phyloP scores from a whole-genome alignment of 148 eudicot genomes.

The Oxyria digyna region DNA sequence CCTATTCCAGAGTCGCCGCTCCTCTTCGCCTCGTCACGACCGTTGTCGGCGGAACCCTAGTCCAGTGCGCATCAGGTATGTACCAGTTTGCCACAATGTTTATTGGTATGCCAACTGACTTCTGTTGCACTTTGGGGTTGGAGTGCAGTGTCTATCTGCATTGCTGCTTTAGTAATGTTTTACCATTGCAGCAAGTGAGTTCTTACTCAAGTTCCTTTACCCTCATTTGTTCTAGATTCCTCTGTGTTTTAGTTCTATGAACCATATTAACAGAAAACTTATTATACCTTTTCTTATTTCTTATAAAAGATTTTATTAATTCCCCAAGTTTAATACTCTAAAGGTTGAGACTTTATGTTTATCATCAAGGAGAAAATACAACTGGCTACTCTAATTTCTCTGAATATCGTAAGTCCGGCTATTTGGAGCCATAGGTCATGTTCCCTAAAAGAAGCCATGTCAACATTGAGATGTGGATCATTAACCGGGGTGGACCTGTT shows the following conservation, averaged over 20 bases:
- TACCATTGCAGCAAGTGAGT: conserved; percentile 85
- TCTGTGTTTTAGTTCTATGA: neutral
- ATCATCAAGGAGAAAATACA: neutral
- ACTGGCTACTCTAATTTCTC: neutral
- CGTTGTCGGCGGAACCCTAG: no score
- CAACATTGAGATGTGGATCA: neutral
- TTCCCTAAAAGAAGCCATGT: neutral
- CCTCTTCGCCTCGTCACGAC: no score
- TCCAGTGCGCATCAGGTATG: no score
- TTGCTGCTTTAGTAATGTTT: conserved; percentile 60
- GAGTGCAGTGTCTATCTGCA: conserved; percentile 54
- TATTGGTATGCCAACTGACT: no score
- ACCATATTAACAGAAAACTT: neutral
- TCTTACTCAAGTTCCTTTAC: neutral
- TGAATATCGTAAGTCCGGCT: neutral
- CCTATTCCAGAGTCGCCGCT: no score
- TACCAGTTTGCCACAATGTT: no score
- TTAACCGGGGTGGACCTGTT: neutral
- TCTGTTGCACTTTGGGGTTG: conserved; percentile 72
- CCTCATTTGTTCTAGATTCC: neutral
- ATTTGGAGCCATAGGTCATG: neutral
- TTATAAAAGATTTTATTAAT: neutral
- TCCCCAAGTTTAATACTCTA: neutral
- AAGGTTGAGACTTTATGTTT: neutral
- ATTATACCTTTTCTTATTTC: neutral